These are phyloP conservation scores for Skeletonema menzelii DNA, from an alignment of 108 stramenopile species.

Conservation along the genomic window DNA sequence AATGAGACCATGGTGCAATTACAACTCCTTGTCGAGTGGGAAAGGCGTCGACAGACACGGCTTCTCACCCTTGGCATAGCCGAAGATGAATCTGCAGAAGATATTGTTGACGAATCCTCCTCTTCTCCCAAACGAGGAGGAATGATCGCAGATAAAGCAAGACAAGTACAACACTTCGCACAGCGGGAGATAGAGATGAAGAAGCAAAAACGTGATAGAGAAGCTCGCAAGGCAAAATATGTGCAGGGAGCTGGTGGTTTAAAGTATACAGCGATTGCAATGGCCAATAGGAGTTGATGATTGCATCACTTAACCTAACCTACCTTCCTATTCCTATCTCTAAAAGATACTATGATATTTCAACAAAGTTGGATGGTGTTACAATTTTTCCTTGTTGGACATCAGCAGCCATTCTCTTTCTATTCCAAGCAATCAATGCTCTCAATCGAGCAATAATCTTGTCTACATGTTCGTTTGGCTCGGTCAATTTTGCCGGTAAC, in stretches of 20 bases:
- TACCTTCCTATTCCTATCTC: background rate
- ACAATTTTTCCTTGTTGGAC: background rate
- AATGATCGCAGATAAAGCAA: constrained; percentile 47
- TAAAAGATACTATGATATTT: background rate
- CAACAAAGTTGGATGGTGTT: background rate
- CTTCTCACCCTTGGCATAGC: constrained; percentile 13
- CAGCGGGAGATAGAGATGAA: constrained; percentile 81
- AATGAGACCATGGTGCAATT: constrained; percentile 51
- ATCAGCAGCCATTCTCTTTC: background rate
- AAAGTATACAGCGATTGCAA: constrained; percentile 86
- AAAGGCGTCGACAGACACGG: constrained; percentile 55
- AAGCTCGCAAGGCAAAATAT: constrained; percentile 79
- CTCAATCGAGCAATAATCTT: constrained; percentile 1
- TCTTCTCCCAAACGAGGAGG: constrained; percentile 19
- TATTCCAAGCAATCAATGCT: constrained; percentile 10
- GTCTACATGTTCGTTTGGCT: constrained; percentile 5
- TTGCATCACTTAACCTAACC: background rate
- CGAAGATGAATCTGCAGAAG: constrained; percentile 14
- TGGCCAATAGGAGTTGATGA: constrained; percentile 60
- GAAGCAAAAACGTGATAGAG: constrained; percentile 63
- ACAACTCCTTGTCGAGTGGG: constrained; percentile 72
- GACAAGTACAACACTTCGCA: constrained; percentile 82
- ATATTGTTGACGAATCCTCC: constrained; percentile 17
- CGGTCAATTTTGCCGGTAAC: background rate
- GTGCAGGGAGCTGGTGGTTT: constrained; percentile 68